A percentile compares a stretch with the other conserved stretches of the same genome.
These are phyloP conservation scores for Cyclotella atomus DNA, from an alignment of 108 stramenopile genomes.

Conservation along the genomic window DNA sequence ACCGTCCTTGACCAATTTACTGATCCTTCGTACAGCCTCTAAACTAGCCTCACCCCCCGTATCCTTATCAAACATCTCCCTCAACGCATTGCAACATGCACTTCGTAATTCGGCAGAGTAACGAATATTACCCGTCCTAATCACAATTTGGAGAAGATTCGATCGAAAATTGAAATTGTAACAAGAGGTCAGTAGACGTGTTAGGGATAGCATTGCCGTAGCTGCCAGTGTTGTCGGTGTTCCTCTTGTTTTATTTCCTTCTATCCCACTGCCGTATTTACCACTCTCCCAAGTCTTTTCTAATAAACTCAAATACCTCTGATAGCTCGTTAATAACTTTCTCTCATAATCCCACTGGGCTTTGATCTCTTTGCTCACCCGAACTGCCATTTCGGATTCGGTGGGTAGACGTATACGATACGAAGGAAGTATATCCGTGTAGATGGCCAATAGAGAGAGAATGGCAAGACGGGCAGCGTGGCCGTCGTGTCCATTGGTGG, in stretches of 20 bases:
- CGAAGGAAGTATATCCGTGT: conserved; percentile 89
- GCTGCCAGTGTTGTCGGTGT: conserved; percentile 66
- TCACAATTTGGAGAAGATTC: conserved; percentile 71
- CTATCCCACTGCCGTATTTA: conserved; percentile 11
- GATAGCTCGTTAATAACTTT: conserved; percentile 76
- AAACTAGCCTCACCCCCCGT: conserved; percentile 78
- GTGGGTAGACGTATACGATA: conserved; percentile 93
- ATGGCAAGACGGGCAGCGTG: conserved; percentile 77
- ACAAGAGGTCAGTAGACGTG: conserved; percentile 74
- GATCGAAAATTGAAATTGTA: conserved; percentile 90
- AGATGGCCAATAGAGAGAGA: conserved; percentile 87
- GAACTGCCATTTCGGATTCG: conserved; percentile 71
- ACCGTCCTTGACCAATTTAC: conserved; percentile 74
- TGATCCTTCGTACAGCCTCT: conserved; percentile 76
- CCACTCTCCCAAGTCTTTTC: conserved; percentile 72
- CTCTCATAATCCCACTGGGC: conserved; percentile 75
- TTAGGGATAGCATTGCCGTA: conserved; percentile 71
- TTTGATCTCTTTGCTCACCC: conserved; percentile 90
- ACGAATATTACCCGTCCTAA: conserved; percentile 67
- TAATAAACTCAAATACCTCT: conserved; percentile 77
- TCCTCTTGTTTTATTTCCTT: conserved; percentile 20
- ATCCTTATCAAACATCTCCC: conserved; percentile 72
- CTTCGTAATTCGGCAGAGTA: conserved; percentile 63
- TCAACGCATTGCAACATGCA: conserved; percentile 70
- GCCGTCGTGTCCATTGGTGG: conserved; percentile 70